Conservation (phyloP, 306 rosid genomes). For the Dicorynia guianensis region DNA sequence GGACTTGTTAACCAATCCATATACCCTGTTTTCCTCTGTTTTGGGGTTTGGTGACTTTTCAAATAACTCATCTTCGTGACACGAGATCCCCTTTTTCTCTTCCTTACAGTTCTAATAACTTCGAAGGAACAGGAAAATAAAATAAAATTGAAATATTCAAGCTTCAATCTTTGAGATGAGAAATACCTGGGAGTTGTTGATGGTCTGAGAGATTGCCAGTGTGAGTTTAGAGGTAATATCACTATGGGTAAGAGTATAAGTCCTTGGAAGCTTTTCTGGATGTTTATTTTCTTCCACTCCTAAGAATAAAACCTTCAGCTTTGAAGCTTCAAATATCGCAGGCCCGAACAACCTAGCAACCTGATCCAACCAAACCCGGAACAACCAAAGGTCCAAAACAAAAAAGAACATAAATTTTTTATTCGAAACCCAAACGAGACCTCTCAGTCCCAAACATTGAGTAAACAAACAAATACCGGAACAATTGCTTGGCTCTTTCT, state of each 20-base stretch:
- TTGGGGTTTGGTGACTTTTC: neutral
- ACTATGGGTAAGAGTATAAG: conserved; percentile 88
- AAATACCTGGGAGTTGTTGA: conserved; percentile 84
- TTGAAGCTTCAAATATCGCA: conserved; percentile 90
- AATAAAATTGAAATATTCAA: neutral
- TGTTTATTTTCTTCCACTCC: conserved; percentile 89
- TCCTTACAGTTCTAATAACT: neutral
- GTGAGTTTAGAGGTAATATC: conserved; percentile 88
- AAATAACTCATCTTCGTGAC: neutral
- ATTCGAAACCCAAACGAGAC: neutral
- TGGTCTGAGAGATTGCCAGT: conserved; percentile 84
- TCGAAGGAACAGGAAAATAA: neutral
- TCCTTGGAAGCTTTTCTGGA: conserved; percentile 84
- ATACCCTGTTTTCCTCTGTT: conserved; percentile 37
- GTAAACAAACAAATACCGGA: conserved; percentile 55
- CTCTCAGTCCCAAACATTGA: neutral
- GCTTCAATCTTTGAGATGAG: conserved; percentile 1
- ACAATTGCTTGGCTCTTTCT: conserved; percentile 56
- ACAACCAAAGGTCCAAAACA: neutral
- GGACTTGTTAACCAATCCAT: too few relatives aligned
- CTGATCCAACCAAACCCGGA: conserved; percentile 54
- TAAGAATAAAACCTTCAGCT: conserved; percentile 81
- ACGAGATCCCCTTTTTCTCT: neutral
- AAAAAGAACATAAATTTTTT: neutral
- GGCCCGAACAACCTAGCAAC: conserved; percentile 92